Conservation (phyloP, 2,329 filamentous ascomycete genomes). For the Dothideomycetes sp. region DNA sequence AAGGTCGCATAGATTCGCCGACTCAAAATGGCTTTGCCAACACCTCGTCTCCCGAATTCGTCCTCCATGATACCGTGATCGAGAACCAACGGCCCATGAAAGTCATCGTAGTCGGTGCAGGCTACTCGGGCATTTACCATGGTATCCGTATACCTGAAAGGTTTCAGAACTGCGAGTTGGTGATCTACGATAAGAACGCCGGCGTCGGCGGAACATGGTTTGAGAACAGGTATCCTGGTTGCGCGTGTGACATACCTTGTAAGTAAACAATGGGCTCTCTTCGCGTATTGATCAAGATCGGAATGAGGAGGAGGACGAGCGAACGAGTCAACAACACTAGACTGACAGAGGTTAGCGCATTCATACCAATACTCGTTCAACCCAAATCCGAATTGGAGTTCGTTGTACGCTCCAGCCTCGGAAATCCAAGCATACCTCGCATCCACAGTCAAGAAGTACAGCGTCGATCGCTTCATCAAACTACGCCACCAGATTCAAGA, state of each 20-base stretch:
- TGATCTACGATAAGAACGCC: conserved; percentile 37
- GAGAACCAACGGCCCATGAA: conserved; percentile 35
- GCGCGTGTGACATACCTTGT: conserved; percentile 28
- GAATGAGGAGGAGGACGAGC: background rate
- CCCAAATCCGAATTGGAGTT: conserved; percentile 33
- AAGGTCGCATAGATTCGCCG: conserved; percentile 9
- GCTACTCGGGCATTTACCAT: conserved; percentile 36
- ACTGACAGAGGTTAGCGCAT: too few species aligned
- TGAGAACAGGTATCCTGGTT: conserved; percentile 35
- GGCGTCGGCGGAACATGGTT: conserved; percentile 33
- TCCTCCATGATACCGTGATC: conserved; percentile 31
- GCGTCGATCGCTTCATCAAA: conserved; percentile 30
- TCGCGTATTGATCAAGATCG: too few species aligned
- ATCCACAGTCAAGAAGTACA: conserved; percentile 27
- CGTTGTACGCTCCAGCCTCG: conserved; percentile 30
- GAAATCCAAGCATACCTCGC: conserved; percentile 33
- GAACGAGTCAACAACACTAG: too few species aligned
- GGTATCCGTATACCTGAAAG: conserved; percentile 37
- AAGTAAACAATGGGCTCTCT: too few species aligned
- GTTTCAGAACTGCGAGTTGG: conserved; percentile 31
- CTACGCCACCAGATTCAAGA: conserved; percentile 27
- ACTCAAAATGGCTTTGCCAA: background rate
- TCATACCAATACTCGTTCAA: conserved; percentile 38
- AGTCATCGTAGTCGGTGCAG: conserved; percentile 37
- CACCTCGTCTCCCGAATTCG: conserved; percentile 17